Conservation (phyloP, 176 grass and related monocot species). For the Guadua angustifolia region DNA sequence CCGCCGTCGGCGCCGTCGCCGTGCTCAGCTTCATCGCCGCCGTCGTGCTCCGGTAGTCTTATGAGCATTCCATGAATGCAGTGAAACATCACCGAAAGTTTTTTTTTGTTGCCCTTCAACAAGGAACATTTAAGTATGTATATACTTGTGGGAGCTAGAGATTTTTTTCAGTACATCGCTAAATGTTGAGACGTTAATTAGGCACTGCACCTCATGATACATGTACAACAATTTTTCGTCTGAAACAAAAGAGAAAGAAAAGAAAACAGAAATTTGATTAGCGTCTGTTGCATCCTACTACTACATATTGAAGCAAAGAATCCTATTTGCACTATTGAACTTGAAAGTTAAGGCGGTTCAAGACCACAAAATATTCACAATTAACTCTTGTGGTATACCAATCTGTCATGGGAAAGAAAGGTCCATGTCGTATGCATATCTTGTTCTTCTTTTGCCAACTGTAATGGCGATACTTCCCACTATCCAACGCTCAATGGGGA, state of each 20-base stretch:
- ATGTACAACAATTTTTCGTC: neutral
- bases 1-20: constrained; percentile 57
- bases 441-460: neutral
- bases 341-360: constrained; percentile 8
- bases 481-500: neutral
- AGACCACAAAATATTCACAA: neutral
- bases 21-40: constrained; percentile 50
- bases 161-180: neutral
- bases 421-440: neutral
- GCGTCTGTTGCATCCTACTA: neutral
- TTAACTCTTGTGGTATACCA: neutral
- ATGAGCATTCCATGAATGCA: neutral
- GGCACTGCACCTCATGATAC: neutral
- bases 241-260: neutral
- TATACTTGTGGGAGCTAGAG: neutral
- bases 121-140: neutral
- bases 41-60: constrained; percentile 43
- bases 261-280: neutral
- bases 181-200: neutral
- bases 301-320: neutral
- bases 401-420: neutral
- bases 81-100: neutral
- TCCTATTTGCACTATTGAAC: neutral
- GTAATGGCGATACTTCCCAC: neutral
- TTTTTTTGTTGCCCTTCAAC: neutral